Base-by-base conservation (phyloP, 352 stramenopile genomes). In the Phytophthora foliorum region DNA sequence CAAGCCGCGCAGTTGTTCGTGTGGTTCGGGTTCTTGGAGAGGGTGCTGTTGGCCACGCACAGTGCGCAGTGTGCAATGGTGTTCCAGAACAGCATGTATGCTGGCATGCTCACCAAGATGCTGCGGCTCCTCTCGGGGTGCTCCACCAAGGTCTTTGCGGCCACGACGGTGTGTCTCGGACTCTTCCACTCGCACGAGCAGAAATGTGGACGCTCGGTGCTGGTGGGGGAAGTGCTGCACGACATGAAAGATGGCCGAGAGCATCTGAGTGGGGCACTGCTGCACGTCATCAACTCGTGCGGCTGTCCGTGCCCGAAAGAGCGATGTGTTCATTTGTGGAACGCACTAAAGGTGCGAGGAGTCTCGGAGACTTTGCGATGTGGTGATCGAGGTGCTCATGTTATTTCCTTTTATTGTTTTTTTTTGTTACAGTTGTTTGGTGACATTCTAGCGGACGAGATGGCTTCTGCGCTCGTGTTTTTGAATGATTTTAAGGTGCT, bases 241-340 rank as follows among this genome's bases (percentile, higher is more conserved):
- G 67, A 74, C 13, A 75, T 82, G 42, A 78, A 85, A 29, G 81
- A 90, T 24, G 86, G 86, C 11, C 75, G 74, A 21, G 68, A 93
- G 45, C 81, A 92, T 63, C 49, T 93, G 22, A 81, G 86, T 32
- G 82, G 80, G 17, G 86, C 86, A 49, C 46, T 93, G 41, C 69
- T 93, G 64, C 83, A 93, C 67, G 86, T 92, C 59, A 91, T 93
- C 63, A 93, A 93, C 57, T 90, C 84, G 63, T 92, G 86, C 31
- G 86, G 86, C n/a, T 92, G 77, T 68, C 86, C 86, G 39, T 91
- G 82, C 66, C 74, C 77, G 0, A 42, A 38, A 1, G 56, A 72
- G 44, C 69, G 82, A 17, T 56, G 67, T 24, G 61, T 78, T 8
- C 74, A 89, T 25, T 67, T 93, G 13, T 76, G 70, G 56, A 85